Base-by-base conservation (phyloP, 495 filamentous ascomycete genomes). In the Neurospora sp. region DNA sequence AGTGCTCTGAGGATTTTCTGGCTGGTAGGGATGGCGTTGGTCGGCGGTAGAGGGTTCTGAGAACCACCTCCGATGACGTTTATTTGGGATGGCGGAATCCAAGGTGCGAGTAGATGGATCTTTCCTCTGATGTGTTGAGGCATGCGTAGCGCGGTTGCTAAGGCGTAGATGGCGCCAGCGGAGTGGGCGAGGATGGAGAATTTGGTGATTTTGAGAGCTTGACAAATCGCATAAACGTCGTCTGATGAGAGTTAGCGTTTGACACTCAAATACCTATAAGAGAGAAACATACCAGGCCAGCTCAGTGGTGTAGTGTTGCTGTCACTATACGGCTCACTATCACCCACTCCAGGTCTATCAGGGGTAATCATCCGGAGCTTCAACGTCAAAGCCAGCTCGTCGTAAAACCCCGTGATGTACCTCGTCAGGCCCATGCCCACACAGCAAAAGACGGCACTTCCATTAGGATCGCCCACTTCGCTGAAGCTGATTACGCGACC, bases 171-270 rank as follows among this genome's bases (percentile, higher is more conserved):
- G 23, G 96, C 96, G 31, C 96, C 96, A 11, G 96, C 96, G 11
- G 94, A 97, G 80, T 99, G 96, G n/a, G 96, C 96, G 7, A 99
- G 87, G 40, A 99, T 93, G 18, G 95, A 98, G 81, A 99, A 98
- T 75, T 97, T 97, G 27, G 91, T 96, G 74, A 99, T 96, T 77
- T 93, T 94, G 70, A 98, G 87, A 42, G 92, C 84, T 77, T 97
- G 93, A 83, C 96, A 99, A 39, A 98, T 97, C 72, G 94, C 93
- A 23, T 94, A 91, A 71, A 99, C 94, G 82, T 99, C 96, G 83
- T 99, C 96, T 93, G 74, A 9, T 72, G 39, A 70, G 0, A 72
- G 73, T 77, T 73, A 77, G 74, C 69, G 27, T 54, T 44, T 23
- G 16, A 14, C 39, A 6, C 38, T 11, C 7, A 0, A 46, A 12